These are phyloP conservation scores for Amanita rimosa DNA, from an alignment of 768 basidiomycete genomes.

Conservation along the genomic window DNA sequence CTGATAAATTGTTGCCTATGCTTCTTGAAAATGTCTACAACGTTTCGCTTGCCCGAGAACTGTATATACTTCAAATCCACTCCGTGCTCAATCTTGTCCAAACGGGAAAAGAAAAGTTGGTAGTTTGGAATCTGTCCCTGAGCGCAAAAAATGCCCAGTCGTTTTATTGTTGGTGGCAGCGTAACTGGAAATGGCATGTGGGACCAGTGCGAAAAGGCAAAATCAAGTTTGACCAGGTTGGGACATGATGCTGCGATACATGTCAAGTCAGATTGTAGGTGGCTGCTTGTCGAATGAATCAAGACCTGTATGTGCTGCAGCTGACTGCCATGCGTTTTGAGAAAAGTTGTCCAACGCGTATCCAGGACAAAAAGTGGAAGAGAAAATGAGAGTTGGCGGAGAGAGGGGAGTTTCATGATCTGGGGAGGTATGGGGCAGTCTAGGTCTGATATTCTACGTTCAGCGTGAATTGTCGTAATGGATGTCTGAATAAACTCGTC, in stretches of 20 bases:
- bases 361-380: not conserved
- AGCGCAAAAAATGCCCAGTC: constrained; percentile 2
- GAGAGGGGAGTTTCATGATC: constrained; percentile 1
- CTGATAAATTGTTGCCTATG: constrained; percentile 1
- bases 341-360: constrained; percentile 3
- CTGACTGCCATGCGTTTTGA: not conserved
- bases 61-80: not conserved
- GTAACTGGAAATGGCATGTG: constrained; percentile 3
- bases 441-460: not conserved
- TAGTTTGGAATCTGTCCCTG: not conserved
- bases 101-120: not conserved
- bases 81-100: not conserved
- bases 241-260: not conserved
- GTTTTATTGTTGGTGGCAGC: not conserved
- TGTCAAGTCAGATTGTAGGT: not conserved
- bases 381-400: constrained; percentile 3
- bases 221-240: not conserved
- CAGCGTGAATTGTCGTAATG: not conserved
- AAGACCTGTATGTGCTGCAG: constrained; percentile 1
- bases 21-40: constrained; percentile 1
- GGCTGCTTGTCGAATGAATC: not conserved
- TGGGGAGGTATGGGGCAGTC: constrained; percentile 1
- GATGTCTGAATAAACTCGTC: not conserved
- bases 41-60: constrained; percentile 3
- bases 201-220: constrained; percentile 1